phyloP scores from a whole-genome alignment of 2,329 filamentous ascomycete genomes.

The Diaporthe citri region DNA sequence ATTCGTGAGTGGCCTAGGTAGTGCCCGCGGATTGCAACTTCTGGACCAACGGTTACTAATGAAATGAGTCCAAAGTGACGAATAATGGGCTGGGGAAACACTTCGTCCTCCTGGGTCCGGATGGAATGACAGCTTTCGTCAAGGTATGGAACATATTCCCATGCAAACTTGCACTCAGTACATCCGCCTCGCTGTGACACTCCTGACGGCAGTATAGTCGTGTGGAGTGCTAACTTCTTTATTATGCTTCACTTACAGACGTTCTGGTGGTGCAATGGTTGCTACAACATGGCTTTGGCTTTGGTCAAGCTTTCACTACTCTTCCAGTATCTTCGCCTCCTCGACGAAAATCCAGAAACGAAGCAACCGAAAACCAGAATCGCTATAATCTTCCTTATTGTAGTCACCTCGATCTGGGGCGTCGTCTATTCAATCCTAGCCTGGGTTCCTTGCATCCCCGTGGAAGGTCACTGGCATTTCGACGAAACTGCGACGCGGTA shows the following conservation, averaged over 20 bases:
- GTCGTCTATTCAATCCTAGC: conserved; percentile 42
- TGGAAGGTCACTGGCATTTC: conserved; percentile 43
- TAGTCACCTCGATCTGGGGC: conserved; percentile 43
- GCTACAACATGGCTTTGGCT: conserved; percentile 44
- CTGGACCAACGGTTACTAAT: not conserved
- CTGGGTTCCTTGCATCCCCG: conserved; percentile 44
- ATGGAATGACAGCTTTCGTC: conserved; percentile 33
- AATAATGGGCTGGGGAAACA: conserved; percentile 33
- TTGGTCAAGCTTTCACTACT: conserved; percentile 45
- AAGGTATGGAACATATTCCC: not conserved
- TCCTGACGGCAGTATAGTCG: not conserved
- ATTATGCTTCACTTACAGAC: conserved; percentile 11
- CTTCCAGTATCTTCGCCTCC: conserved; percentile 46
- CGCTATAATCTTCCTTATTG: conserved; percentile 39
- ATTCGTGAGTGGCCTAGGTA: conserved; percentile 21
- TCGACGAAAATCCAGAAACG: conserved; percentile 36
- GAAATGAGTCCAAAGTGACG: conserved; percentile 1
- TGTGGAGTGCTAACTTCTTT: not conserved
- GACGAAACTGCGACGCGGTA: conserved; percentile 18
- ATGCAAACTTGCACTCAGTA: not conserved
- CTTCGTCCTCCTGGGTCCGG: conserved; percentile 24
- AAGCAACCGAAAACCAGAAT: conserved; percentile 39
- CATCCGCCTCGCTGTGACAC: no score
- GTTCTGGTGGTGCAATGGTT: conserved; percentile 42
- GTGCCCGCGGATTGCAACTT: no score